Evolutionary conservation across 352 stramenopile genomes (phyloP).

Genomic region (Stephanocyclus meneghinianus): DNA sequence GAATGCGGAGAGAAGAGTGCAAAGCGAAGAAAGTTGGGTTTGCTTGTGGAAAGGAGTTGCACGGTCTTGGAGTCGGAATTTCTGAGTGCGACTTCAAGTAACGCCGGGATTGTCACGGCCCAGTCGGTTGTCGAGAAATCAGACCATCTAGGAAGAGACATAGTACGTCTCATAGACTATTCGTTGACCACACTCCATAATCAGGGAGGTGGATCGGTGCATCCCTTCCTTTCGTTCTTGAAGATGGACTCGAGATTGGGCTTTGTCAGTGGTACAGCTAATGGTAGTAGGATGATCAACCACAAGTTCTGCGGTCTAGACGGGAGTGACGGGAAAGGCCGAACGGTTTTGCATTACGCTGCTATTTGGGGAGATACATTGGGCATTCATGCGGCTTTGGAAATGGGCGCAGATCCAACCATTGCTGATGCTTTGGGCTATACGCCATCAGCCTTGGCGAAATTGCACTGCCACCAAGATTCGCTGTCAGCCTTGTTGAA

Average conservation of each 20-base stretch:
- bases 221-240: constrained; percentile 38
- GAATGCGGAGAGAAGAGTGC: not conserved
- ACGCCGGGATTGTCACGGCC: too few relatives aligned
- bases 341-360: constrained; percentile 38
- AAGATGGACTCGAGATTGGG: constrained; percentile 25
- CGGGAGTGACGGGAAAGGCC: constrained; percentile 11
- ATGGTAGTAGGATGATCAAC: constrained; percentile 18
- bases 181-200: constrained; percentile 25
- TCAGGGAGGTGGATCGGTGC: constrained; percentile 30
- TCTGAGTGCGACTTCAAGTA: not conserved
- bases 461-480: constrained; percentile 14
- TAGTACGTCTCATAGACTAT: constrained; percentile 25
- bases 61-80: constrained; percentile 41
- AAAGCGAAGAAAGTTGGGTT: constrained; percentile 28
- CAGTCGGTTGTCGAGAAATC: not conserved
- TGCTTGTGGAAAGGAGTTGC: constrained; percentile 28
- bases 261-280: constrained; percentile 9
- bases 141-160: constrained; percentile 1
- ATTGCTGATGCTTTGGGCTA: constrained; percentile 22
- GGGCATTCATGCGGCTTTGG: constrained; percentile 20
- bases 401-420: constrained; percentile 30
- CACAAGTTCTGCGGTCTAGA: not conserved
- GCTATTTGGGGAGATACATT: constrained; percentile 38
- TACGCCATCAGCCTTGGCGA: constrained; percentile 24
- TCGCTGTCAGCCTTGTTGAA: constrained; percentile 9